phyloP scores from a whole-genome alignment of 208 protist genomes.

The Entamoeba dispar region DNA sequence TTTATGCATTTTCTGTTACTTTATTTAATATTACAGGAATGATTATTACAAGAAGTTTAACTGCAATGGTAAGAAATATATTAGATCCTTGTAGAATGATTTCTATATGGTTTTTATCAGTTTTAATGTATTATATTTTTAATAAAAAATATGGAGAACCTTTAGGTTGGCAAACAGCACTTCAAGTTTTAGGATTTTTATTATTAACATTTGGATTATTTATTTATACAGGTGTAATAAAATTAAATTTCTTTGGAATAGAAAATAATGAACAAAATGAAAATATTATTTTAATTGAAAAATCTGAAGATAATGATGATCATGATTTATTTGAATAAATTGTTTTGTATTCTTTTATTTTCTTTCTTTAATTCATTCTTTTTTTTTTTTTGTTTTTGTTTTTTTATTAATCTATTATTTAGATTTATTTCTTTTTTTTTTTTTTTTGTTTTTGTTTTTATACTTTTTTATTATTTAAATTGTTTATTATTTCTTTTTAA shows the following conservation, averaged over 20 bases:
- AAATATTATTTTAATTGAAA: too few relatives aligned
- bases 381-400: too few relatives aligned
- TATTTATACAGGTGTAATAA: background rate
- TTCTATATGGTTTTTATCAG: conserved; percentile 28
- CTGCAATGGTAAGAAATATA: conserved; percentile 30
- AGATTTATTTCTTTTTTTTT: too few relatives aligned
- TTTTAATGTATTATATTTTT: conserved; percentile 33
- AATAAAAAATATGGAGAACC: conserved; percentile 24
- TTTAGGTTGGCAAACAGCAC: conserved; percentile 23
- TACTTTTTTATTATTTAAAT: too few relatives aligned
- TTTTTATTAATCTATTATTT: too few relatives aligned
- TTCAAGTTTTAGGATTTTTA: conserved; percentile 34
- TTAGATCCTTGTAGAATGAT: conserved; percentile 32
- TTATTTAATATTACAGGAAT: conserved; percentile 36
- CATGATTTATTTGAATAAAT: too few relatives aligned
- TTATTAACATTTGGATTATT: conserved; percentile 17
- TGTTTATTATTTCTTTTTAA: too few relatives aligned
- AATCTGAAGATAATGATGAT: too few relatives aligned
- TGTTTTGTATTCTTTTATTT: too few relatives aligned
- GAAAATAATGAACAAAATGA: background rate
- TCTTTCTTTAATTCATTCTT: too few relatives aligned
- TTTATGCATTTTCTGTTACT: conserved; percentile 27
- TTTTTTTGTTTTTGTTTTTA: too few relatives aligned
- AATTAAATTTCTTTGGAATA: background rate
- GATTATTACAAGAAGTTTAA: conserved; percentile 28